Evolutionary conservation across 1,139 yeast species (phyloP).

Genomic region (Geotrichum armillariae): DNA sequence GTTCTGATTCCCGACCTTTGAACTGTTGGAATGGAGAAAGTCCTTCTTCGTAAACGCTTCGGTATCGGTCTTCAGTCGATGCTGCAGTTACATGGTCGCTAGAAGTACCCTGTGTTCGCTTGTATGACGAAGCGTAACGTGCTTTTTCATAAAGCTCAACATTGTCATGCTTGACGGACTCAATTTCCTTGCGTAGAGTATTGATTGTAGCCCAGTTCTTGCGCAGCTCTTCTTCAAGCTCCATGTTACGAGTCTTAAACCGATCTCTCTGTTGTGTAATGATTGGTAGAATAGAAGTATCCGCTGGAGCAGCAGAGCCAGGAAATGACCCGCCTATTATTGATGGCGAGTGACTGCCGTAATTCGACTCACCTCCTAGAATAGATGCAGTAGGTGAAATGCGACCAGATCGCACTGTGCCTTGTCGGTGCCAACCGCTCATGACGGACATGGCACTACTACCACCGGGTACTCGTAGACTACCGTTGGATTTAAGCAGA

Average conservation of each 20-base stretch:
- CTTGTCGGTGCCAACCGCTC: constrained; percentile 37
- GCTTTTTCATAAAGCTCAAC: constrained; percentile 78
- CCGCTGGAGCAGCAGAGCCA: constrained; percentile 21
- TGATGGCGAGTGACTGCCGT: constrained; percentile 15
- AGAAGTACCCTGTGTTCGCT: constrained; percentile 6
- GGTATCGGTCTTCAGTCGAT: constrained; percentile 58
- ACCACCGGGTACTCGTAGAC: constrained; percentile 2
- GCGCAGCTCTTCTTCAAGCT: constrained; percentile 78
- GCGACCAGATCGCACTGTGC: constrained; percentile 30
- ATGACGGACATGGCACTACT: constrained; percentile 51
- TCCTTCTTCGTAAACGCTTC: constrained; percentile 69
- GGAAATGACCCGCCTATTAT: constrained; percentile 17
- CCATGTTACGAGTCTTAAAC: constrained; percentile 76
- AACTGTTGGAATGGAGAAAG: constrained; percentile 84
- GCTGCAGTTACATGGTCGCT: neutral
- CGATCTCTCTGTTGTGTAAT: constrained; percentile 94
- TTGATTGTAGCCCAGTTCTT: constrained; percentile 53
- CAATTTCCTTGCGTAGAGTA: constrained; percentile 66
- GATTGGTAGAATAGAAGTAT: constrained; percentile 71
- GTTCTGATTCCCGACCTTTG: constrained; percentile 72
- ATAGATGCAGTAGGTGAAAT: constrained; percentile 43
- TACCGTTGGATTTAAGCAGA: constrained; percentile 45
- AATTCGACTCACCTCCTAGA: constrained; percentile 28
- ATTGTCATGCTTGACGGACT: constrained; percentile 68
- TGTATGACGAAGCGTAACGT: constrained; percentile 58